phyloP scores from a whole-genome alignment of 495 filamentous ascomycete species.

The Talaromyces stipitatus region DNA sequence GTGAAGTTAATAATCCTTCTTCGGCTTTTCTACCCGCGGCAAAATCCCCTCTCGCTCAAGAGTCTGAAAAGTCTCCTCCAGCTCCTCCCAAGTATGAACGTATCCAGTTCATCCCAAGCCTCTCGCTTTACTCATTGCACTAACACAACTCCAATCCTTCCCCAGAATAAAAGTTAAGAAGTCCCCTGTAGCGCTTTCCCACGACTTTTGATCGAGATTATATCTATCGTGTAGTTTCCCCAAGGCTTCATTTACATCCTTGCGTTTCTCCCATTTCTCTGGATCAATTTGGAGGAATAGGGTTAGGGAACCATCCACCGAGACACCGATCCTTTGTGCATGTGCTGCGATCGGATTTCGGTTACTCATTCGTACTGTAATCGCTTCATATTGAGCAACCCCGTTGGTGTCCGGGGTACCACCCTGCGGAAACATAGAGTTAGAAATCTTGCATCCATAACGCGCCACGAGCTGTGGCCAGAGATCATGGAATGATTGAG shows the following conservation, averaged over 20 bases:
- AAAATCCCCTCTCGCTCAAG: slow-evolving; percentile 26
- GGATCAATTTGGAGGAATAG: slow-evolving; percentile 43
- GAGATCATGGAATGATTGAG: slow-evolving; percentile 41
- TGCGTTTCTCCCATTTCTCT: slow-evolving; percentile 39
- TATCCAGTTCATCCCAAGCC: slow-evolving; percentile 31
- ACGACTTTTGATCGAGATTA: slow-evolving; percentile 36
- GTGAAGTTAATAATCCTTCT: slow-evolving; percentile 6
- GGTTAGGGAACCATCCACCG: slow-evolving; percentile 14
- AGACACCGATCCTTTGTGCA: slow-evolving; percentile 31
- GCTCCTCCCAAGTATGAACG: slow-evolving; percentile 44
- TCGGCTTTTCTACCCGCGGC: slow-evolving; percentile 9
- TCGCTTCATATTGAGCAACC: slow-evolving; percentile 11
- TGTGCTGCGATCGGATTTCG: slow-evolving; percentile 34
- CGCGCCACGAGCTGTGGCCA: slow-evolving; percentile 31
- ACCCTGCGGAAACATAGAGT: slow-evolving; percentile 32
- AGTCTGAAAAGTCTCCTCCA: slow-evolving; percentile 38
- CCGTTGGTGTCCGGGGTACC: slow-evolving; percentile 7
- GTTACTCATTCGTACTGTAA: slow-evolving; percentile 18
- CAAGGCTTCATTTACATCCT: slow-evolving; percentile 45
- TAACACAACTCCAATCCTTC: slow-evolving; percentile 36
- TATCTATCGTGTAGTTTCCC: slow-evolving; percentile 36
- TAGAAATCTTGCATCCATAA: slow-evolving; percentile 30
- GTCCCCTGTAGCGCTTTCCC: slow-evolving; percentile 50
- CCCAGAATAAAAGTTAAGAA: slow-evolving; percentile 46
- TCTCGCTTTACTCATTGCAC: slow-evolving; percentile 52